phyloP scores from a whole-genome alignment of 208 protist genomes.

The Kentomonas sorsogonicus region DNA sequence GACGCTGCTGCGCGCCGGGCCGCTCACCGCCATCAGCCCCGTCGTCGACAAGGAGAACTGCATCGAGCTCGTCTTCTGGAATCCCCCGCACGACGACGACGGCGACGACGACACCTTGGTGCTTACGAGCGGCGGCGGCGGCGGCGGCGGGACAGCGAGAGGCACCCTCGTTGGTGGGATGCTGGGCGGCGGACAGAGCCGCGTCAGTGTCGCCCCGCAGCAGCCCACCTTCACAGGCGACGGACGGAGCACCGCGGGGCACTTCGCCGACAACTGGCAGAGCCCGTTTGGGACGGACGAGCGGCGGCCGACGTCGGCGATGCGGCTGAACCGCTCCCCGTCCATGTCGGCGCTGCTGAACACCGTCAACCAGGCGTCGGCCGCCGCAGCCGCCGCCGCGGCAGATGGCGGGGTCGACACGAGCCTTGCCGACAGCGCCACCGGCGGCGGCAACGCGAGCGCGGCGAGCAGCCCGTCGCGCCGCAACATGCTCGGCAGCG shows the following conservation, averaged over 20 bases:
- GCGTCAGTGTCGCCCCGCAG: neutral
- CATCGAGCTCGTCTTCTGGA: constrained; percentile 76
- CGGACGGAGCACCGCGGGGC: neutral
- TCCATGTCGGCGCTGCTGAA: no score
- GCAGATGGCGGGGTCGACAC: no score
- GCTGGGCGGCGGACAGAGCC: neutral
- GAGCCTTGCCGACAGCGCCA: no score
- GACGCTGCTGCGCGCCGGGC: constrained; percentile 60
- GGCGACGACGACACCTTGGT: constrained; percentile 17
- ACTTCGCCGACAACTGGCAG: no score
- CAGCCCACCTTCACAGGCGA: constrained; percentile 1
- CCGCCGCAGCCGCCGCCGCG: no score
- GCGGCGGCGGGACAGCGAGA: constrained; percentile 4
- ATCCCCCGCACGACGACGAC: constrained; percentile 23
- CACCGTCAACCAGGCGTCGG: no score
- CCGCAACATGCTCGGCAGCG: no score
- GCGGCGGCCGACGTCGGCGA: no score
- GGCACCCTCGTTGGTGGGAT: neutral
- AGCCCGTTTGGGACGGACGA: no score
- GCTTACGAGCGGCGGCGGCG: neutral
- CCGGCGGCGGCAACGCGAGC: no score
- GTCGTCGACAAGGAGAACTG: constrained; percentile 79
- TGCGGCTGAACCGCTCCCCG: no score
- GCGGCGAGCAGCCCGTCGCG: no score
- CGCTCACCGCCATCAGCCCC: constrained; percentile 46